Evolutionary conservation across 169 alveolate genomes (phyloP), one percentile per base, ranked within the genome.

Genomic region (Plasmodium falciparum): DNA sequence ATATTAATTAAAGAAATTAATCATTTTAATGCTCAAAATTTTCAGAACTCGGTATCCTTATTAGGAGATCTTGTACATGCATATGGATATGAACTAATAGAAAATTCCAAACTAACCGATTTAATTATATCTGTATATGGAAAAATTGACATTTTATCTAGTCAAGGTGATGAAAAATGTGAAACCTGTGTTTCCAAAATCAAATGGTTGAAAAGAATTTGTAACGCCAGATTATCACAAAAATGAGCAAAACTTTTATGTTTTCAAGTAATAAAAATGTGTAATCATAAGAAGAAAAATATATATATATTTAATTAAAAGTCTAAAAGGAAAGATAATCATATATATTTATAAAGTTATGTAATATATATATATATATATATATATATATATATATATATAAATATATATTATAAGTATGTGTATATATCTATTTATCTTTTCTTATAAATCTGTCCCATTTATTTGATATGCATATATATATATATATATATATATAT

Each of bases 1-100:
- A 96, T 96, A 39, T 78, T 92, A 15, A 88, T 88, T 17, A 90
- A 93, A 54, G 93, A 88, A 45, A 62, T 92, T 17, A 73, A 88
- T 78, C 93, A 50, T 20, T 71, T 62, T 52, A 91, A 62, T 93
- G 93, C 83, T 52, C 92, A 59, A 63, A 90, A 39, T 83, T 74
- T 88, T 47, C 93, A 61, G 50, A 76, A 59, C 56, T 74, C 74
- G 2, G 95, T 63, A 50, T 93, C 89, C 59, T 29, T 65, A 80
- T 83, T 66, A 56, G 90, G 83, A 2, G 94, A 90, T 63, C 47
- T 88, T 24, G 76, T 86, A 7, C 92, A 86, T 72, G 92, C 92
- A 0, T 86, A 72, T 72, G 92, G 92, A 1, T 86, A 86, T 86
- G 92, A 86, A 45, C 29, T 86, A 62, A 72, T 72, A 2, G 92